Base-by-base conservation (phyloP, 129 eudicot species). In the Glebionis coronaria region DNA sequence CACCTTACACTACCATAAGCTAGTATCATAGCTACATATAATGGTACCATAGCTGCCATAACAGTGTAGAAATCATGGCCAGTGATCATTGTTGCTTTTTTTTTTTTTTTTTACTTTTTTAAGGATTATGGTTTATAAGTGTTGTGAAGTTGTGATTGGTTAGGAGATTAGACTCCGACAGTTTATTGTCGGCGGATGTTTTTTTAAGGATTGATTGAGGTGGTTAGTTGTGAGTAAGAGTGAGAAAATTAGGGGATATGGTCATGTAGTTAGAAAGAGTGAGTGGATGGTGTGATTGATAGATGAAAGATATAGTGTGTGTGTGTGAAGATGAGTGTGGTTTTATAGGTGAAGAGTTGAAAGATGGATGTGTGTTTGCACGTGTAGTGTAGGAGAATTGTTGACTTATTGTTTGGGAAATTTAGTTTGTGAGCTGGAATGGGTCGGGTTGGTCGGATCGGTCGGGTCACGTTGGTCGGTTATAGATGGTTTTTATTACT, bases 1-100 rank as follows among this genome's bases (percentile, higher is more conserved):
- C 97, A 91, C 23, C 93, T 86, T 73, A 91, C 97, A 9, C 96
- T 87, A 71, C 97, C 97, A 75, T 91, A 91, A 7, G 97, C 97
- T 1, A 91, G 75, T 12, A 91, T 87, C 97, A 91, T 91, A 19
- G 97, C 97, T 11, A 85, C 96, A 74, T 91, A 91, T 15, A 91
- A 83, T 0, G 97, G 97, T 9, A 91, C 79, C 72, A 91, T 82
- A 25, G 97, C 96, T 13, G 97, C 79, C 59, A 91, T 74, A 18
- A 91, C 97, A 19, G 84, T 83, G 86, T 91, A 91, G 27, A 91
- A 84, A 74, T 91, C 97, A 65, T 87, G 96, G 65, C 82, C 78
- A 9, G 55, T 76, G 21, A 91, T 91, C 97, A 91, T 91, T 47
- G 62, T 77, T 23, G 28, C 9, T 56, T 23, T 9, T 51, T 51